phyloP scores from a whole-genome alignment of 306 rosid genomes.

The Sophora flavescens region DNA sequence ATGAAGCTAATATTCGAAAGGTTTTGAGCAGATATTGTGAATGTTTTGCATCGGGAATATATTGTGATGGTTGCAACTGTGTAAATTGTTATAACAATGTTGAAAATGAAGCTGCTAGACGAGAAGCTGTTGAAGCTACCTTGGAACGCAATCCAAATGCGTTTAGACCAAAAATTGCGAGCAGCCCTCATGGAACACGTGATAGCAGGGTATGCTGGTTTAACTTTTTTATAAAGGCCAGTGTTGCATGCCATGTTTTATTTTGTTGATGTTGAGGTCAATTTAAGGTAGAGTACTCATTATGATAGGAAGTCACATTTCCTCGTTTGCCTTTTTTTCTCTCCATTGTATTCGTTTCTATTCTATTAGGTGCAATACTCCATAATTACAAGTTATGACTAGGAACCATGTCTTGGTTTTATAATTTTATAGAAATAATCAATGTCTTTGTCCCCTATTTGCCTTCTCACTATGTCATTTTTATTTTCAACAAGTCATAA shows the following conservation, averaged over 20 bases:
- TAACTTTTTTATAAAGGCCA: constrained; percentile 31
- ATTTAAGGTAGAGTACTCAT: constrained; percentile 14
- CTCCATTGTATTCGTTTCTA: neutral
- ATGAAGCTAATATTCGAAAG: constrained; percentile 44
- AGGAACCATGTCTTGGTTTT: constrained; percentile 14
- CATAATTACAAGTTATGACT: neutral
- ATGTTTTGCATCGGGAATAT: constrained; percentile 99
- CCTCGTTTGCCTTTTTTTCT: neutral
- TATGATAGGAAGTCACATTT: constrained; percentile 16
- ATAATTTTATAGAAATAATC: constrained; percentile 4
- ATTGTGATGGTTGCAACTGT: constrained; percentile 99
- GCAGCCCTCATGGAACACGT: constrained; percentile 93
- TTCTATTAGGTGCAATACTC: constrained; percentile 19
- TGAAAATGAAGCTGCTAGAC: constrained; percentile 94
- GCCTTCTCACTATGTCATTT: constrained; percentile 29
- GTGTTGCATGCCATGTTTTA: constrained; percentile 25
- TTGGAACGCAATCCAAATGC: constrained; percentile 99
- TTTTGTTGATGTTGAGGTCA: neutral
- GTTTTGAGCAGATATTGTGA: constrained; percentile 88
- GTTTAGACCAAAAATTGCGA: constrained; percentile 97
- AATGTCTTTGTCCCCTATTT: constrained; percentile 27
- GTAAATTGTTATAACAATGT: constrained; percentile 94
- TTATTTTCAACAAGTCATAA: constrained; percentile 23
- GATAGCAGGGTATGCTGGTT: constrained; percentile 74
- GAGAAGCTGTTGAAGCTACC: constrained; percentile 98